Conservation (phyloP, 345 rosid species). For the Lenwebbia sp. region DNA sequence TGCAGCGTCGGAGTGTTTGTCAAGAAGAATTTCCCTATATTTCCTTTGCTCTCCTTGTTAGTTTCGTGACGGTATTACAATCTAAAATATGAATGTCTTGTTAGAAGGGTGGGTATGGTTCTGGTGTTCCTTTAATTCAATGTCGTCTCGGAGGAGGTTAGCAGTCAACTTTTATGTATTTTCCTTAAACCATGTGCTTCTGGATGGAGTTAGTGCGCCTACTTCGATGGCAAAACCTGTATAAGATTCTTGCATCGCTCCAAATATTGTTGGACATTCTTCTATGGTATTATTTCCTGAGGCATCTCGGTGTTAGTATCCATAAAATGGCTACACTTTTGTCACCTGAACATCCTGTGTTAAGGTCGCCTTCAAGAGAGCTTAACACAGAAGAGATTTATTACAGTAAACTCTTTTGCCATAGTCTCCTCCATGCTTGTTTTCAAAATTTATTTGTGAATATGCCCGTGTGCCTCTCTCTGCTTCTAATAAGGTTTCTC, state of each 20-base stretch:
- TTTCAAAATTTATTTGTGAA: background rate
- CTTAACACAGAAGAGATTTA: background rate
- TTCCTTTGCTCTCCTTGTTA: background rate
- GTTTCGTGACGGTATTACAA: background rate
- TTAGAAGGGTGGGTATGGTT: background rate
- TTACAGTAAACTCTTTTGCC: background rate
- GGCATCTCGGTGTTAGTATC: background rate
- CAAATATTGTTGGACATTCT: background rate
- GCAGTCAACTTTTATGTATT: background rate
- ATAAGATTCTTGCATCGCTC: background rate
- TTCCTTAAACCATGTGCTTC: background rate
- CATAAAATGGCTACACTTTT: background rate
- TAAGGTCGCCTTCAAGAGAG: background rate
- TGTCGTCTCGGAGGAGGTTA: background rate
- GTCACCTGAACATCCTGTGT: background rate
- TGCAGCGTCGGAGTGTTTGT: background rate
- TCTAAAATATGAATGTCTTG: background rate
- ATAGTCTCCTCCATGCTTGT: background rate
- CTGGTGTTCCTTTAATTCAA: background rate
- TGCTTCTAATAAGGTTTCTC: background rate
- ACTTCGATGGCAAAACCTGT: background rate
- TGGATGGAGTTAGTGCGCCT: background rate
- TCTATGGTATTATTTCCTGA: background rate
- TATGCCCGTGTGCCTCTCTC: background rate
- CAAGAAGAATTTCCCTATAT: background rate